These are phyloP conservation scores for Amorphotheca resinae DNA, from an alignment of 495 filamentous ascomycete genomes.

Conservation along the genomic window DNA sequence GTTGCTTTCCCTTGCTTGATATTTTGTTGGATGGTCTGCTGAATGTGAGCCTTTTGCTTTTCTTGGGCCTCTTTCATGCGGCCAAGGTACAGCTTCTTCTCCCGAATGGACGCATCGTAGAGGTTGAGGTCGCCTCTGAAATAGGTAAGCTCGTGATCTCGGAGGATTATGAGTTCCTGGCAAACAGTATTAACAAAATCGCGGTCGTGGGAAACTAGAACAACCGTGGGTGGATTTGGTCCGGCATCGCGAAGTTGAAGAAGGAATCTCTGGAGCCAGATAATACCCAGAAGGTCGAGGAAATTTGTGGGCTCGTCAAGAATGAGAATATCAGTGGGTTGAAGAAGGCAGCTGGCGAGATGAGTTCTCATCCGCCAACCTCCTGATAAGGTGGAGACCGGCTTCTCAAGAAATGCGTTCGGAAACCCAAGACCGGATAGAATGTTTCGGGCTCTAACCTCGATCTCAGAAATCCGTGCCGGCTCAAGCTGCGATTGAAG, in stretches of 20 bases:
- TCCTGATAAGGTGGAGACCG: conserved; percentile 55
- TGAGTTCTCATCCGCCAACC: conserved; percentile 68
- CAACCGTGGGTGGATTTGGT: conserved; percentile 35
- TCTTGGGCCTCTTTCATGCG: conserved; percentile 72
- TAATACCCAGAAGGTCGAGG: conserved; percentile 66
- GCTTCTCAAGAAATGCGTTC: conserved; percentile 39
- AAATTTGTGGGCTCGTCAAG: conserved; percentile 85
- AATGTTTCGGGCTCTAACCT: conserved; percentile 49
- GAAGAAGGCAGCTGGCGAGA: conserved; percentile 53
- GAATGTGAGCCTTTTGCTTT: conserved; percentile 61
- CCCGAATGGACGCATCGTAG: conserved; percentile 54
- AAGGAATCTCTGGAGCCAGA: conserved; percentile 69
- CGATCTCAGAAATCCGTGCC: conserved; percentile 35
- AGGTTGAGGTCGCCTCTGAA: conserved; percentile 59
- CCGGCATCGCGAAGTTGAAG: conserved; percentile 31
- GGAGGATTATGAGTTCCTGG: conserved; percentile 63
- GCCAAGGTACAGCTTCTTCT: conserved; percentile 49
- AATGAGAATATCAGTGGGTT: conserved; percentile 65
- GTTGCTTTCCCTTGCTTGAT: conserved; percentile 55
- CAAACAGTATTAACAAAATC: conserved; percentile 60
- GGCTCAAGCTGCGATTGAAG: conserved; percentile 47
- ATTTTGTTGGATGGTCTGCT: conserved; percentile 58
- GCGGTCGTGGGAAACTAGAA: conserved; percentile 72
- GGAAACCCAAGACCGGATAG: conserved; percentile 63
- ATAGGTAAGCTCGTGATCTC: conserved; percentile 50